Base-by-base conservation (phyloP, 2,329 filamentous ascomycete genomes). In the Paraphoma chrysanthemicola region DNA sequence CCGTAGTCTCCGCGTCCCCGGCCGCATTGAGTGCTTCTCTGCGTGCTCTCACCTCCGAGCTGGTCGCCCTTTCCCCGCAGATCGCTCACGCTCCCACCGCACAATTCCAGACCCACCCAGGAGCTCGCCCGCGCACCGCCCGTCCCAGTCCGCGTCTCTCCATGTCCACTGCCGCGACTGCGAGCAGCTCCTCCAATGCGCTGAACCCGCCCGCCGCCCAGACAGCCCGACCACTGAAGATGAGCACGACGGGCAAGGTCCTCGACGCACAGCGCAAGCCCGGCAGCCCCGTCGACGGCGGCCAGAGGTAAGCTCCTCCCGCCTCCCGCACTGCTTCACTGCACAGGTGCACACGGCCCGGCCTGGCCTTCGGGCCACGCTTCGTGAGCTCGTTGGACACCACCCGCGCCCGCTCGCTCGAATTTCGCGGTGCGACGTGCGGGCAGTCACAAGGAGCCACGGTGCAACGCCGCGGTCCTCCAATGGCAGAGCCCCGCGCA, bases 211-310 rank as follows among this genome's bases (percentile, higher is more conserved):
- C 76, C 54, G 57, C 77, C 49, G 66, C 79, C 59, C 65, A 77
- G 54, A 62, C 71, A 60, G 71, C 71, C 63, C 70, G 69, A 61
- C 80, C 82, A 58, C 72, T 83, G 70, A 84, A 85, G 71, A 79
- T 81, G 68, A 81, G 71, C 70, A 74, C 79, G 58, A 77, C 74
- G 63, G 79, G 77, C 58, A 86, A 85, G 75, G 77, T 76, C 57
- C 76, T 81, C 57, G 83, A 86, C 72, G 77, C 76, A 59, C 77
- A 78, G 71, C 83, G 84, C 73, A 85, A 84, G 75, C 84, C 82
- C 63, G 81, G 77, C 55, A 86, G 83, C 71, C 84, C 85, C 59
- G 78, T 82, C 44, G 83, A 86, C 69, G 80, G 76, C 60, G 78
- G 75, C 66, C 81, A 83, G 72, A 83, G 82, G 85, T 86, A 81